phyloP scores from a whole-genome alignment of 345 rosid genomes.

The Citrus australasica region DNA sequence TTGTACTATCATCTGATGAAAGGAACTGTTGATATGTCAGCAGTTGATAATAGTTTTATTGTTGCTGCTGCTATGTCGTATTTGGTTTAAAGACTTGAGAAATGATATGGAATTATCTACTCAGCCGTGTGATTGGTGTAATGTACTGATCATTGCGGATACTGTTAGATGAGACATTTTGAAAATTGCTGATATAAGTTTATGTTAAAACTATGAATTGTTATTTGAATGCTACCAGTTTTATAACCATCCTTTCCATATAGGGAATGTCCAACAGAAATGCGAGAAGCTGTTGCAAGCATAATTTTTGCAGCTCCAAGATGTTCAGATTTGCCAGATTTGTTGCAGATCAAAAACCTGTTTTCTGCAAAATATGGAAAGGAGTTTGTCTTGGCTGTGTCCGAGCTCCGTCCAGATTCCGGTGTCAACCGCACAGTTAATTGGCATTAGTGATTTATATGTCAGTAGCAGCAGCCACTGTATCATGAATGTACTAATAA shows the following conservation, averaged over 20 bases:
- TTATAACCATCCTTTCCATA: constrained; percentile 2
- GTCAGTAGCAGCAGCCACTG: background rate
- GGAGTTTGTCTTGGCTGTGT: constrained; percentile 65
- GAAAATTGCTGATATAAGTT: background rate
- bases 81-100: background rate
- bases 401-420: constrained; percentile 92
- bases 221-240: background rate
- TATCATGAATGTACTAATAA: constrained; percentile 7
- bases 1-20: background rate
- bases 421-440: constrained; percentile 90
- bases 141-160: background rate
- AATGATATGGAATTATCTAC: background rate
- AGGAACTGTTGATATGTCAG: background rate
- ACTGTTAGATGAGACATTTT: background rate
- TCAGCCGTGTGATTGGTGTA: background rate
- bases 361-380: constrained; percentile 84
- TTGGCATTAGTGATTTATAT: constrained; percentile 19
- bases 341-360: constrained; percentile 73
- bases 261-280: constrained; percentile 89
- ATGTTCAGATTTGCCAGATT: constrained; percentile 91
- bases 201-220: background rate
- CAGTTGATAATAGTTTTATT: background rate
- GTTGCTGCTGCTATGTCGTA: background rate
- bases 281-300: constrained; percentile 89
- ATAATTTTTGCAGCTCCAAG: constrained; percentile 95